phyloP scores from a whole-genome alignment of 2,329 filamentous ascomycete genomes.

The Passalora sequoiae region DNA sequence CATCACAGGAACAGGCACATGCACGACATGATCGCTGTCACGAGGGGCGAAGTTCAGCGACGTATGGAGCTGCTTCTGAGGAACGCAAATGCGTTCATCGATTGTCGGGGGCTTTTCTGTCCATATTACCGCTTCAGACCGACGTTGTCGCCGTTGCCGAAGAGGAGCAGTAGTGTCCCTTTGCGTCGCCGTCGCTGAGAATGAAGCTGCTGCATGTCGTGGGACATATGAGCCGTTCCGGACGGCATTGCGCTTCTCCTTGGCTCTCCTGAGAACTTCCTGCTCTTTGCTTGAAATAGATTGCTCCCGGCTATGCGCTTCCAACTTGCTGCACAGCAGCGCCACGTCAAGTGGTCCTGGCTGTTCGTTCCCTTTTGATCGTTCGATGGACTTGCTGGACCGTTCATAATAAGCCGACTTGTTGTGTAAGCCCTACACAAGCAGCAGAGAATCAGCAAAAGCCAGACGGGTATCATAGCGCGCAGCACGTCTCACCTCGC shows the following conservation, averaged over 20 bases:
- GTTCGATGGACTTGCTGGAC: not conserved
- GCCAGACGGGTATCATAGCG: too few relatives aligned
- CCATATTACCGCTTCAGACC: not conserved
- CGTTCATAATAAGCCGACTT: too few relatives aligned
- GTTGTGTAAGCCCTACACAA: too few relatives aligned
- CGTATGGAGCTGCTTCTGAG: not conserved
- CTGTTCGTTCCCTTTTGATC: not conserved
- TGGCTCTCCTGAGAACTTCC: conserved; percentile 11
- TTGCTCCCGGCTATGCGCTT: conserved; percentile 17
- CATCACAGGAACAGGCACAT: too few relatives aligned
- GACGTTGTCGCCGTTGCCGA: not conserved
- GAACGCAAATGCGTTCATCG: not conserved
- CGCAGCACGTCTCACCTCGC: too few relatives aligned
- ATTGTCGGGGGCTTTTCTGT: not conserved
- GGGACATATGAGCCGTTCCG: conserved; percentile 14
- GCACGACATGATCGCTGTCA: not conserved
- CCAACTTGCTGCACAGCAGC: conserved; percentile 20
- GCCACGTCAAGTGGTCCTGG: conserved; percentile 10
- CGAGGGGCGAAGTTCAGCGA: conserved; percentile 1
- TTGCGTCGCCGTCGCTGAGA: conserved; percentile 16
- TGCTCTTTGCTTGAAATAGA: too few relatives aligned
- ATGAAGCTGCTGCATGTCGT: conserved; percentile 15
- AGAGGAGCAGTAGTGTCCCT: not conserved
- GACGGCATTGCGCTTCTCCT: conserved; percentile 13
- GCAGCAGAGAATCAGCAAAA: too few relatives aligned